phyloP scores from a whole-genome alignment of 805 yeast species.

The Candida corydali region DNA sequence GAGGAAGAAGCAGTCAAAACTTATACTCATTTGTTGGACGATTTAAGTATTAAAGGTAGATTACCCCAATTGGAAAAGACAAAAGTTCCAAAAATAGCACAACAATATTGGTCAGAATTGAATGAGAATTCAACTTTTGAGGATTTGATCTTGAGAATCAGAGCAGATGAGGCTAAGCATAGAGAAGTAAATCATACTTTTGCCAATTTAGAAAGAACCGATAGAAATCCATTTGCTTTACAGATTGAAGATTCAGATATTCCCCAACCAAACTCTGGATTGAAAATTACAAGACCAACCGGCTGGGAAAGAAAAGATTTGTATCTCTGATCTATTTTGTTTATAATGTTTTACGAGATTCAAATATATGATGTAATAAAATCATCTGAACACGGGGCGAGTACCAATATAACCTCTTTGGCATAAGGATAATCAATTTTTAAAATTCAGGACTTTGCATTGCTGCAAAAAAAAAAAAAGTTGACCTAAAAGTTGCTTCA shows the following conservation, averaged over 20 bases:
- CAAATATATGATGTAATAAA: too few species aligned
- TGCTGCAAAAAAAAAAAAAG: too few species aligned
- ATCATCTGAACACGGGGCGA: too few species aligned
- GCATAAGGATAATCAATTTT: too few species aligned
- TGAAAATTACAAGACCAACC: slow-evolving; percentile 24
- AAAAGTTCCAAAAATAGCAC: slow-evolving; percentile 56
- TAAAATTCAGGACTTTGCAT: too few species aligned
- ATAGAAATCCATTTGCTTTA: slow-evolving; percentile 66
- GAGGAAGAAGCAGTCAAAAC: slow-evolving; percentile 77
- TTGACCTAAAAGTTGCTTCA: too few species aligned
- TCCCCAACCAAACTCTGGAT: slow-evolving; percentile 37
- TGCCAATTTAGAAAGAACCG: slow-evolving; percentile 54
- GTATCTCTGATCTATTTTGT: slow-evolving; percentile 18
- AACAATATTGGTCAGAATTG: slow-evolving; percentile 59
- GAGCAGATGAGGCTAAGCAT: slow-evolving; percentile 79
- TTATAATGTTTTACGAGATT: too few species aligned
- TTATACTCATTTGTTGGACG: slow-evolving; percentile 54
- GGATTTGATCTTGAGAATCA: slow-evolving; percentile 56
- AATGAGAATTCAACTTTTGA: slow-evolving; percentile 47
- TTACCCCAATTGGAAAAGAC: slow-evolving; percentile 45
- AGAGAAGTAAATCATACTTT: slow-evolving; percentile 77
- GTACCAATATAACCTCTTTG: too few species aligned
- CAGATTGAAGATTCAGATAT: slow-evolving; percentile 30
- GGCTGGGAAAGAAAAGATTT: slow-evolving; percentile 44
- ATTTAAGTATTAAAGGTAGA: slow-evolving; percentile 47